These are phyloP conservation scores for Clavulina sp. DNA, from an alignment of 768 basidiomycete species.

Conservation along the genomic window DNA sequence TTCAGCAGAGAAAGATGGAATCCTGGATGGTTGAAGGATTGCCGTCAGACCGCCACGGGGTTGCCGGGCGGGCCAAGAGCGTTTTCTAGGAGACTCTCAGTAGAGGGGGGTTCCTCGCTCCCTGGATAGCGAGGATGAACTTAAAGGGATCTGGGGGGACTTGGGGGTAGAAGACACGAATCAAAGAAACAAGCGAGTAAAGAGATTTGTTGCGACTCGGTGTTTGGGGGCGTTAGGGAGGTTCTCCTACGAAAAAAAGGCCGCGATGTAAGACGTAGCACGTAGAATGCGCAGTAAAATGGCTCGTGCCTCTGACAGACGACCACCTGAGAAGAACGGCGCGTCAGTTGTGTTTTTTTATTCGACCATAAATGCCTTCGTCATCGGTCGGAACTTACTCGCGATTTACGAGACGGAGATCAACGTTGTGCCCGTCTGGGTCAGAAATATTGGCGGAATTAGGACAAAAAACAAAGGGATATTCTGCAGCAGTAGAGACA, in stretches of 20 bases:
- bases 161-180: constrained; percentile 3
- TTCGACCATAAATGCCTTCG: too few relatives aligned
- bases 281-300: too few relatives aligned
- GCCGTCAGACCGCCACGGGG: constrained; percentile 64
- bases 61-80: constrained; percentile 35
- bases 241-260: constrained; percentile 39
- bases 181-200: constrained; percentile 11
- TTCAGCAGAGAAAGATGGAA: constrained; percentile 21
- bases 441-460: too few relatives aligned
- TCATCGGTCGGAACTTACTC: too few relatives aligned
- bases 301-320: too few relatives aligned
- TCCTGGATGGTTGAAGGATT: constrained; percentile 30
- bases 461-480: too few relatives aligned
- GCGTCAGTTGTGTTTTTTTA: too few relatives aligned
- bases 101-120: constrained; percentile 49
- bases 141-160: constrained; percentile 24
- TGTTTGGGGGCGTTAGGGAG: constrained; percentile 39
- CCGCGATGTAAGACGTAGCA: background rate
- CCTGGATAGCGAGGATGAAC: constrained; percentile 46
- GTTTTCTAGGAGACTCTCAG: constrained; percentile 34
- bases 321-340: too few relatives aligned
- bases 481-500: too few relatives aligned
- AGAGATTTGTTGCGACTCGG: constrained; percentile 5
- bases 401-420: too few relatives aligned
- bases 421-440: too few relatives aligned